phyloP scores from a whole-genome alignment of 805 yeast species.

The Wickerhamiella shivajii region DNA sequence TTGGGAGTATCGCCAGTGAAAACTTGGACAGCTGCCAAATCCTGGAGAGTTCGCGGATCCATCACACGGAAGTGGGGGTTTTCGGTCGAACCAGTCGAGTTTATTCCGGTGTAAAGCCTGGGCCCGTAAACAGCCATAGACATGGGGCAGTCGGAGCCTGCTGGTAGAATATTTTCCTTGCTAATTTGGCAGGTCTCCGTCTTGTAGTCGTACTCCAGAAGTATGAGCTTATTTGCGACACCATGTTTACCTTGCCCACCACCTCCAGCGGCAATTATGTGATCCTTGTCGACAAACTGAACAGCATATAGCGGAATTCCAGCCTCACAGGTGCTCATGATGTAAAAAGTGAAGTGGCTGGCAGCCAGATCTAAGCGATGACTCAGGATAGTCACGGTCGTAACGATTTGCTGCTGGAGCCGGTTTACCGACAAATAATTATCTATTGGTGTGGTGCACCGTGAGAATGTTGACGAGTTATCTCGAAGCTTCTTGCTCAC shows the following conservation, averaged over 20 bases:
- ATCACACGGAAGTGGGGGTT: constrained; percentile 3
- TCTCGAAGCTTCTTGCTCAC: too few relatives aligned
- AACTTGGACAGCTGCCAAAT: too few relatives aligned
- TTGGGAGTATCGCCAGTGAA: neutral
- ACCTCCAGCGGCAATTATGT: constrained; percentile 73
- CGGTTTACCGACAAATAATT: too few relatives aligned
- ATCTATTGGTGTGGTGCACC: too few relatives aligned
- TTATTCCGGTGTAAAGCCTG: neutral
- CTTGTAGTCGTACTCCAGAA: constrained; percentile 7
- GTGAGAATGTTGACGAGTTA: too few relatives aligned
- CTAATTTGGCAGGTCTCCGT: constrained; percentile 6
- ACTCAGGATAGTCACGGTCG: too few relatives aligned
- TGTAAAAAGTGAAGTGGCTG: too few relatives aligned
- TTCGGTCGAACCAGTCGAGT: neutral
- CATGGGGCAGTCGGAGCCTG: constrained; percentile 8
- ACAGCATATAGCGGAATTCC: constrained; percentile 60
- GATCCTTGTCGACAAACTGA: constrained; percentile 44
- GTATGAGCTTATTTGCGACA: constrained; percentile 57
- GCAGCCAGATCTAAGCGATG: too few relatives aligned
- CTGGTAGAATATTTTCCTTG: constrained; percentile 1
- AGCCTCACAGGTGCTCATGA: constrained; percentile 17
- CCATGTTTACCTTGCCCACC: constrained; percentile 93
- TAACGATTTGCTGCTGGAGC: too few relatives aligned
- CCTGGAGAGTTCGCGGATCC: too few relatives aligned
- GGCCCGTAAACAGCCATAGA: neutral